phyloP scores from a whole-genome alignment of 768 basidiomycete genomes.

The Suillus subluteus region DNA sequence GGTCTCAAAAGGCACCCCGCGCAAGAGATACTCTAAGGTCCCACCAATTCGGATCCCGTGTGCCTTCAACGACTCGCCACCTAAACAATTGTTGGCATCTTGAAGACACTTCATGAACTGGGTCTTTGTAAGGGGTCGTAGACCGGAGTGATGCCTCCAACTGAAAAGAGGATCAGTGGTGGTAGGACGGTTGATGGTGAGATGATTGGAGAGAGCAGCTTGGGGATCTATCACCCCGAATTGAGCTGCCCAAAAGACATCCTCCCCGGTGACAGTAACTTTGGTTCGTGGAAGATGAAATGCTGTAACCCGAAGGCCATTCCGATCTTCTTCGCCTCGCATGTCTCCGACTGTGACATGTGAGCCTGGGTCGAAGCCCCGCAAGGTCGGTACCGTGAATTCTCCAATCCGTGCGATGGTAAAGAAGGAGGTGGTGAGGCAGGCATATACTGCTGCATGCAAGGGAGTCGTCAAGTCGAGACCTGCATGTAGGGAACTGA shows the following conservation, averaged over 20 bases:
- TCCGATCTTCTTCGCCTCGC: fast-evolving
- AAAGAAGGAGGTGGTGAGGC: too few relatives aligned
- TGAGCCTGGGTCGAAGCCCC: background rate
- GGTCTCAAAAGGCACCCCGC: slow-evolving; percentile 34
- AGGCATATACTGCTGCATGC: too few relatives aligned
- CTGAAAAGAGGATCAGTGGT: slow-evolving; percentile 13
- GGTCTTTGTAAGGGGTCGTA: background rate
- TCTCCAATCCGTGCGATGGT: too few relatives aligned
- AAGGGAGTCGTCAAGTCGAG: too few relatives aligned
- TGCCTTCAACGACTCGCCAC: slow-evolving; percentile 12
- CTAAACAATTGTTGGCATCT: background rate
- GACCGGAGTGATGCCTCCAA: background rate
- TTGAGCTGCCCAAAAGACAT: background rate
- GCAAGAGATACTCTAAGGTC: slow-evolving; percentile 26
- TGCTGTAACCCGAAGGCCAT: background rate
- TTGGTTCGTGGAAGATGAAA: background rate
- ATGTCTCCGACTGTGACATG: slow-evolving; percentile 8
- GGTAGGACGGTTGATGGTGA: background rate
- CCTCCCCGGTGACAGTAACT: background rate
- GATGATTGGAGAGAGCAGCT: background rate
- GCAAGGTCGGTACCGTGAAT: background rate
- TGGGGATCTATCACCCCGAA: background rate
- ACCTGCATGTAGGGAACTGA: too few relatives aligned
- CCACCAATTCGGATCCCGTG: slow-evolving; percentile 32
- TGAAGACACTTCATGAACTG: slow-evolving; percentile 11